A percentile compares a stretch with the other conserved stretches of the same genome.
phyloP scores from a whole-genome alignment of 2,329 filamentous ascomycete genomes.

The Beauveria caledonica region DNA sequence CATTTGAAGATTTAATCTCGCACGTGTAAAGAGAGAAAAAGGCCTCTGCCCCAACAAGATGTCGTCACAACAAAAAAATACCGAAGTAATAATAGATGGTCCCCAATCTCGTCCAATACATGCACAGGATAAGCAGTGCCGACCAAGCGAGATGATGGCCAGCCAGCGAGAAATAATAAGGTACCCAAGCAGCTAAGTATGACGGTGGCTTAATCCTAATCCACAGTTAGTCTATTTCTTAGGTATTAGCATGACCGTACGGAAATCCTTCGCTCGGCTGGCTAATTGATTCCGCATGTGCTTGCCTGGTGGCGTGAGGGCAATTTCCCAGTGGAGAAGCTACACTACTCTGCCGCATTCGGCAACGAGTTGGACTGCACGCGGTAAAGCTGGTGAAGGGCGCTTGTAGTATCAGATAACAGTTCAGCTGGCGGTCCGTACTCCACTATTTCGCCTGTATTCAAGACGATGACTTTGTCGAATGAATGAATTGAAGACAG shows the following conservation, averaged over 20 bases:
- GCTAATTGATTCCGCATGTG: background rate
- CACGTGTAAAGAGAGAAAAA: background rate
- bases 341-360: background rate
- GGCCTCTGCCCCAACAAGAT: background rate
- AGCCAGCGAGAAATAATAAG: background rate
- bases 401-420: slow-evolving; percentile 7
- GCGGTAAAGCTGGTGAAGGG: slow-evolving; percentile 3
- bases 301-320: background rate
- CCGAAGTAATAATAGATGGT: background rate
- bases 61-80: background rate
- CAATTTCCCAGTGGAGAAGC: background rate
- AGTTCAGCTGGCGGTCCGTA: slow-evolving; percentile 10
- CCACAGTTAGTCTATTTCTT: too few species aligned
- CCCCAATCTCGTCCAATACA: slow-evolving; percentile 2
- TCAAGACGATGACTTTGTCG: slow-evolving; percentile 9
- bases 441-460: slow-evolving; percentile 5
- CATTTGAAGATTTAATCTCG: slow-evolving; percentile 8
- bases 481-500: slow-evolving; percentile 6
- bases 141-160: background rate
- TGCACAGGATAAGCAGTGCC: background rate
- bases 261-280: too few species aligned
- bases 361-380: slow-evolving; percentile 1
- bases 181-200: background rate
- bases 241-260: too few species aligned
- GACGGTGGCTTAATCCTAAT: too few species aligned